Percentiles rank a stretch among this genome's conserved stretches.
These are phyloP conservation scores for Microdochium bolleyi DNA, from an alignment of 2,329 filamentous ascomycete genomes.

Conservation along the genomic window DNA sequence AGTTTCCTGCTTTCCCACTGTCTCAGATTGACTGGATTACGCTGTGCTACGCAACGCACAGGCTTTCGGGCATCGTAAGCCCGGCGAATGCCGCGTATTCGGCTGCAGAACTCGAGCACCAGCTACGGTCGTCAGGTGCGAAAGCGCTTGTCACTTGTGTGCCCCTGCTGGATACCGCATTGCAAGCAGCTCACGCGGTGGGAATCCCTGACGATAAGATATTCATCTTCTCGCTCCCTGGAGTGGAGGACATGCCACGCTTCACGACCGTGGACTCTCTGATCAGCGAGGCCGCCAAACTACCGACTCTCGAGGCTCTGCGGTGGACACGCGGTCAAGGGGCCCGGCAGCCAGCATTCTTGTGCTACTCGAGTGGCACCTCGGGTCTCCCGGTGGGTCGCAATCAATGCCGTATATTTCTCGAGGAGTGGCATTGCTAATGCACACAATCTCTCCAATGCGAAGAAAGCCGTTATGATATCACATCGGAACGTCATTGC, in stretches of 20 bases:
- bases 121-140: constrained; percentile 56
- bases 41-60: constrained; percentile 60
- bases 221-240: constrained; percentile 48
- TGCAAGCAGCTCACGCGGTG: constrained; percentile 52
- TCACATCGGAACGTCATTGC: constrained; percentile 68
- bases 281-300: constrained; percentile 44
- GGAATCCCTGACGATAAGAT: constrained; percentile 55
- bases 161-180: constrained; percentile 51
- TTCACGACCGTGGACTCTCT: constrained; percentile 58
- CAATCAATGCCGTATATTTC: neutral
- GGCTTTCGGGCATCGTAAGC: constrained; percentile 57
- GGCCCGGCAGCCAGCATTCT: constrained; percentile 55
- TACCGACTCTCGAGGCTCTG: constrained; percentile 40
- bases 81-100: constrained; percentile 67
- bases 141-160: constrained; percentile 65
- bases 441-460: neutral
- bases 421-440: neutral
- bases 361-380: constrained; percentile 69
- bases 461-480: constrained; percentile 70
- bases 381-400: constrained; percentile 56
- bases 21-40: constrained; percentile 57
- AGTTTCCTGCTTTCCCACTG: neutral
- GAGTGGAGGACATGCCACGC: constrained; percentile 34
- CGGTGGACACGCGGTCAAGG: constrained; percentile 52
- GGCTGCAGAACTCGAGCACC: constrained; percentile 56